Conservation (phyloP, 2,329 filamentous ascomycete species). For the Xylaria arbuscula region DNA sequence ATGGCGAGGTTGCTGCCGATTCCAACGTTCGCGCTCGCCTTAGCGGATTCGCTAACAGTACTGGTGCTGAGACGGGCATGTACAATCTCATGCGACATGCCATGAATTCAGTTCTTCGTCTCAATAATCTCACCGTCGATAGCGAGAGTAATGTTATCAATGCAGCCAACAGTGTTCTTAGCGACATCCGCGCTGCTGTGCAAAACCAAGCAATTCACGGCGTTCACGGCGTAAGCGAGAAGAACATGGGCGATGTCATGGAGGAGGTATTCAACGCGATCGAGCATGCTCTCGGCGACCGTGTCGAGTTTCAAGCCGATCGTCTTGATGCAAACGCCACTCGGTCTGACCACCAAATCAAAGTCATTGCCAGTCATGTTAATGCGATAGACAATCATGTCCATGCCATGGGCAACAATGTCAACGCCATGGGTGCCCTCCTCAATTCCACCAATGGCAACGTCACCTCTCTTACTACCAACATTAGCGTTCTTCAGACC, state of each 20-base stretch:
- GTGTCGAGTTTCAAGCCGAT: background rate
- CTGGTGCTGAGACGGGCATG: slow-evolving; percentile 42
- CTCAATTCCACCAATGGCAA: slow-evolving; percentile 47
- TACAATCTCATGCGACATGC: slow-evolving; percentile 49
- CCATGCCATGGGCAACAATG: slow-evolving; percentile 43
- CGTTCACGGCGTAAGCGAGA: slow-evolving; percentile 18
- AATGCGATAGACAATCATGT: slow-evolving; percentile 46
- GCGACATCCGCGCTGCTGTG: slow-evolving; percentile 35
- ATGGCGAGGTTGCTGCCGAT: slow-evolving; percentile 39
- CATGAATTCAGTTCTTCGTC: slow-evolving; percentile 47
- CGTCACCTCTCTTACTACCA: slow-evolving; percentile 29
- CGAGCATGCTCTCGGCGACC: slow-evolving; percentile 39
- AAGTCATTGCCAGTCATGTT: slow-evolving; percentile 45
- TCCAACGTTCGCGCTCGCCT: slow-evolving; percentile 43
- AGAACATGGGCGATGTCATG: slow-evolving; percentile 41
- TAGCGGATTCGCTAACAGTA: slow-evolving; percentile 42
- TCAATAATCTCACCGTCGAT: slow-evolving; percentile 56
- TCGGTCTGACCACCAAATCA: slow-evolving; percentile 34
- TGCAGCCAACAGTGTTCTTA: slow-evolving; percentile 35
- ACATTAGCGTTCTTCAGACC: slow-evolving; percentile 43
- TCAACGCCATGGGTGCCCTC: slow-evolving; percentile 44
- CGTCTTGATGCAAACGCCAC: slow-evolving; percentile 14
- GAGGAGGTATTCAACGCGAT: slow-evolving; percentile 44
- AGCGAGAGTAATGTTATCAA: slow-evolving; percentile 51
- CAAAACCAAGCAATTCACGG: slow-evolving; percentile 56